Base-by-base conservation (phyloP, 306 rosid species). In the Vachellia pachyceras region DNA sequence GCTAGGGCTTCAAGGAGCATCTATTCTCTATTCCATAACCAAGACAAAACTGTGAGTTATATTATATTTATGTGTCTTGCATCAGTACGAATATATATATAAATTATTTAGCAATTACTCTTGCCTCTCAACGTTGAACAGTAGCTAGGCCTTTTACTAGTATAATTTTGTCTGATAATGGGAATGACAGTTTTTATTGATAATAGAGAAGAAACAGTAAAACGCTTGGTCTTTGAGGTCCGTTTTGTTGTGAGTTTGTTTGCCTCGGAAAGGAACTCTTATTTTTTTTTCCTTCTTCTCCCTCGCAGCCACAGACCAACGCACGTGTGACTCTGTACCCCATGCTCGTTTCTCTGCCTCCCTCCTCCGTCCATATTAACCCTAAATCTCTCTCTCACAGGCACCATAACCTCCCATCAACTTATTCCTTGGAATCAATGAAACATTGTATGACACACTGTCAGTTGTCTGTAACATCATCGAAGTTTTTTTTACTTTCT, bases 321-420 rank as follows among this genome's bases (percentile, higher is more conserved):
- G 97, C 97, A 94, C 94, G 98, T 94, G 98, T 89, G 97, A 86
- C 94, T 90, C 97, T 85, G 78, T 87, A 80, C 87, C 97, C 97
- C 84, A 94, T 86, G 94, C 85, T 82, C 80, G 25, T 75, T 88
- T 75, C 89, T 80, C 90, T 79, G 90, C 88, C 87, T 69, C 83
- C 73, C 10, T 2, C 86, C 86, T 71, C 82, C 69, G 1, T 12
- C 11, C 81, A 44, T 72, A 67, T 73, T 76, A 92, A 86, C 94
- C 93, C 90, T 77, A 89, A 68, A 85, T 68, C 80, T 76, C 86
- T 47, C 36, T 61, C 66, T 80, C 86, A 82, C 80, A 7, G 2
- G 1, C 35, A 57, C 91, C 75, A 85, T 87, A 82, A 86, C 50
- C 73, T 65, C 73, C 74, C 74, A 69, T 81, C 85, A 78, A 85